A percentile compares a stretch with the other conserved stretches of the same genome.
These are phyloP conservation scores for Globisporangium echinulatum DNA, from an alignment of 352 stramenopile species.

Conservation along the genomic window DNA sequence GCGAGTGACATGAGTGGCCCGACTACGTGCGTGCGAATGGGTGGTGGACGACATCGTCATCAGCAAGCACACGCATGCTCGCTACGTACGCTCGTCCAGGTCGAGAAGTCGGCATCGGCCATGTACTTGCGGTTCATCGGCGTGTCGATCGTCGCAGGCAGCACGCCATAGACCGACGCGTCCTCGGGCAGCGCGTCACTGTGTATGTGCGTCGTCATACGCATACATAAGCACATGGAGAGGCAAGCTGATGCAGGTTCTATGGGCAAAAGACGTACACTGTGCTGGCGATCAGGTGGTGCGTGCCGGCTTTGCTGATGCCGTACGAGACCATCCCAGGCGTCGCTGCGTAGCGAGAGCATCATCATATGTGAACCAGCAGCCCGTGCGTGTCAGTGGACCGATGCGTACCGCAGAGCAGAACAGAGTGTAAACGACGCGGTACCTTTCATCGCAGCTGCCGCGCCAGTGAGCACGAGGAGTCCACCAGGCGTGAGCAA, in stretches of 20 bases:
- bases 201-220: neutral
- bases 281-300: slow-evolving; percentile 81
- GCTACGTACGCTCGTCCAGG: slow-evolving; percentile 61
- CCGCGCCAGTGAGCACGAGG: slow-evolving; percentile 78
- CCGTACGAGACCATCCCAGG: slow-evolving; percentile 85
- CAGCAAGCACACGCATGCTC: no score
- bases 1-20: no score
- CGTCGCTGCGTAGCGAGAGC: slow-evolving; percentile 26
- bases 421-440: no score
- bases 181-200: slow-evolving; percentile 50
- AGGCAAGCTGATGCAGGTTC: neutral
- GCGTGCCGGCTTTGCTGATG: slow-evolving; percentile 87
- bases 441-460: slow-evolving; percentile 61
- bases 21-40: no score
- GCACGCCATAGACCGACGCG: slow-evolving; percentile 53
- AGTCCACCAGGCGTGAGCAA: slow-evolving; percentile 55
- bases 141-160: slow-evolving; percentile 83
- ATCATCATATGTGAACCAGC: neutral
- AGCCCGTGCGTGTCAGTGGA: no score
- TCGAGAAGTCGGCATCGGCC: slow-evolving; percentile 76
- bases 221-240: neutral
- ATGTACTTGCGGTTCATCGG: slow-evolving; percentile 88
- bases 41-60: neutral
- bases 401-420: no score
- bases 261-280: slow-evolving; percentile 32